Evolutionary conservation across 2,329 filamentous ascomycete genomes (phyloP), one percentile per base, ranked within the genome.

Genomic region (Cercospora sojina): DNA sequence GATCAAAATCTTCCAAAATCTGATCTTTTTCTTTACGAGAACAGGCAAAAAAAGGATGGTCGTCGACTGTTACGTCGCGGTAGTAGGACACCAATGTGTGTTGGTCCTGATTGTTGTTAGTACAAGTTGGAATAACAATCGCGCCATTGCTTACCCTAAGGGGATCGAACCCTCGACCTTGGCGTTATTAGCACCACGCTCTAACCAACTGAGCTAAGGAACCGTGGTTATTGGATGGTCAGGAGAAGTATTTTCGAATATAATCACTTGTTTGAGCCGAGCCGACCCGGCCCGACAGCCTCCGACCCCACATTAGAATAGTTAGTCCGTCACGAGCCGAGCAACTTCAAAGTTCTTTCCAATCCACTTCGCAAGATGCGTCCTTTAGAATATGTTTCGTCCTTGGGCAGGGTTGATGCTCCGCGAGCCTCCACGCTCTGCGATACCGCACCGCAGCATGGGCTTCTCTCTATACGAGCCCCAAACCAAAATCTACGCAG

Each of bases 131-230:
- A n/a, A n/a, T n/a, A n/a, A n/a, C n/a, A n/a, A n/a, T n/a, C n/a
- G n/a, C n/a, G n/a, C n/a, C n/a, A n/a, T n/a, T n/a, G 13, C 32
- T 35, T 13, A 35, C 32, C 47, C 47, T 51, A 51, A 51, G 47
- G 47, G 47, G 47, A 18, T 51, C 47, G 47, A 51, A 51, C 47
- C 43, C 41, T 51, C 47, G 47, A 51, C 47, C 47, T 51, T 51
- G 47, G 47, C 47, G 47, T 51, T 51, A 51, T 51, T 51, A 51
- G 47, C 47, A 51, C 47, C 47, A 51, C 47, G 47, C 47, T 51
- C 47, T 51, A 51, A 51, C 47, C 47, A 51, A 51, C 47, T 51
- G 47, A 51, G 35, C 47, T 51, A 27, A 20, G 47, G 47, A 23
- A 27, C 47, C 25, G 47, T 51, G 16, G 16, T 41, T 41, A 6